Percentiles rank a stretch among this genome's conserved stretches.
Conservation (phyloP, 345 rosid species). For the Pistacia vera region DNA sequence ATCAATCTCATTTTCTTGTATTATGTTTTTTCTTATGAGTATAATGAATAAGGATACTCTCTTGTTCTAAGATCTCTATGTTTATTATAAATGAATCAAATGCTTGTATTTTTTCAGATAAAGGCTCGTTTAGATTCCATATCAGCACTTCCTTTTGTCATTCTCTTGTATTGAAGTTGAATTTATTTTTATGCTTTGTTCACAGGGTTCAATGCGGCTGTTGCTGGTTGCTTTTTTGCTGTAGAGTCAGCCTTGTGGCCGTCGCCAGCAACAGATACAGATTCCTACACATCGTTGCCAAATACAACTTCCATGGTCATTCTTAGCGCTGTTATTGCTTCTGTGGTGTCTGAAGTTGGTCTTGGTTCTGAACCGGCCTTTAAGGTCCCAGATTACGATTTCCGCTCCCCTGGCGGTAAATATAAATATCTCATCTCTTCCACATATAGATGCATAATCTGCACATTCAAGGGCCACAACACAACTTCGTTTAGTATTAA, state of each 20-base stretch:
- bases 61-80: no score
- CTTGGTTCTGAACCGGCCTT: slow-evolving; percentile 83
- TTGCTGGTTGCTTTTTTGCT: slow-evolving; percentile 94
- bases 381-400: slow-evolving; percentile 87
- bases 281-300: slow-evolving; percentile 63
- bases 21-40: not conserved
- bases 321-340: slow-evolving; percentile 86
- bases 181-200: slow-evolving; percentile 3
- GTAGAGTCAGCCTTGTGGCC: slow-evolving; percentile 96
- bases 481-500: not conserved
- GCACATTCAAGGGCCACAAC: not conserved
- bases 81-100: no score
- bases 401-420: slow-evolving; percentile 85
- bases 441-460: not conserved
- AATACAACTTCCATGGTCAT: slow-evolving; percentile 89
- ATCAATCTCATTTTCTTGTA: not conserved
- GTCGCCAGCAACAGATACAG: slow-evolving; percentile 47
- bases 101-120: no score
- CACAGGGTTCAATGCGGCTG: slow-evolving; percentile 95
- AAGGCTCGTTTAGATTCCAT: no score
- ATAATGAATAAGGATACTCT: no score
- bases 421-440: not conserved
- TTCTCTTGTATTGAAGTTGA: not conserved
- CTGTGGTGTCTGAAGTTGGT: slow-evolving; percentile 85
- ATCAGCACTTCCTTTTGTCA: not conserved